Base-by-base conservation (phyloP, 2,329 filamentous ascomycete genomes). In the Cytospora piceicola region DNA sequence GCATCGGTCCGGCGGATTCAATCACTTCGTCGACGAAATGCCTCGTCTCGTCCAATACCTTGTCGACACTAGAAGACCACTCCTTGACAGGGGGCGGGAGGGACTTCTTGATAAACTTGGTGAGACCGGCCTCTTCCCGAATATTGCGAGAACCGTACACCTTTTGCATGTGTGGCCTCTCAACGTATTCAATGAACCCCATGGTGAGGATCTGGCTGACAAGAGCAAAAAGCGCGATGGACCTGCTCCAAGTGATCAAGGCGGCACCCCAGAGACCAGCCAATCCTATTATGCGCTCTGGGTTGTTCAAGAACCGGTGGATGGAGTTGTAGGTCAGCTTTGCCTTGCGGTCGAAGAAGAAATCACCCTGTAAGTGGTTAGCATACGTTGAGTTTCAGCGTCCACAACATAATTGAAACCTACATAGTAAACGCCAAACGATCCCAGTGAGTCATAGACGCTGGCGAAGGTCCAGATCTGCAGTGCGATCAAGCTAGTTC, bases 101-200 rank as follows among this genome's bases (percentile, higher is more conserved):
- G 14, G 93, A 93, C 69, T 91, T 88, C 76, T 93, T 92, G 75
- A 99, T 85, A 73, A 92, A 97, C 79, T 94, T 96, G 66, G 94
- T 94, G 49, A 99, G 83, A 58, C 95, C 95, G 14, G 95, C 95
- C 76, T 97, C 93, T 69, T 90, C 83, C 66, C 95, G 90, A 55
- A 99, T 82, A 71, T 88, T 90, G 71, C 89, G 61, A 24, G 61
- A 85, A 52, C 95, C 94, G 73, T 99, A 99, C 22, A 98, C 86
- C 82, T 97, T 98, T 76, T 97, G 92, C 94, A 99, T 98, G 77
- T 99, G 95, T 17, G 94, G 95, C 67, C 94, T 90, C 78, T 99
- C 95, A 12, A 99, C 91, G 70, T 94, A 91, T 66, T 96, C 92
- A 63, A 99, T 92, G 80, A 97, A 97, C 34, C 83, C 88, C 36